phyloP scores from a whole-genome alignment of 2,329 filamentous ascomycete species.

The Arthrobotrys megalospora region DNA sequence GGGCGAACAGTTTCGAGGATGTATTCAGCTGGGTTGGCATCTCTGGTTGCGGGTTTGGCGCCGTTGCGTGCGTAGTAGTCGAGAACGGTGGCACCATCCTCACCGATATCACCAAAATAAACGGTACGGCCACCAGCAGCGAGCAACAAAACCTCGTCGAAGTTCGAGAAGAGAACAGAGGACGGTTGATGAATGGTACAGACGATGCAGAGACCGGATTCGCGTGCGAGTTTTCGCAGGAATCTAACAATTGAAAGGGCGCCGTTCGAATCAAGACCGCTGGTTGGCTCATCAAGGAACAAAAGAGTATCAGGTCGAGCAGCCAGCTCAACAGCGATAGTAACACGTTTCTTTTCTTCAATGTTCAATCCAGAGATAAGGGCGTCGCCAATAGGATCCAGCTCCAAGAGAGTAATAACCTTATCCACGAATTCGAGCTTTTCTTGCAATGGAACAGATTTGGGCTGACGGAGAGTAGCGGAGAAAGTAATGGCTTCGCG shows the following conservation, averaged over 20 bases:
- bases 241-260: conserved; percentile 79
- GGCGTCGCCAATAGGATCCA: conserved; percentile 78
- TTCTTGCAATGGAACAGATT: conserved; percentile 72
- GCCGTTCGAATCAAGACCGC: conserved; percentile 78
- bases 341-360: conserved; percentile 80
- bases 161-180: conserved; percentile 78
- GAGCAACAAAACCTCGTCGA: conserved; percentile 80
- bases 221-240: conserved; percentile 76
- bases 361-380: conserved; percentile 76
- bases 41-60: conserved; percentile 56
- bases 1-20: conserved; percentile 69
- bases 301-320: conserved; percentile 78
- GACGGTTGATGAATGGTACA: conserved; percentile 83
- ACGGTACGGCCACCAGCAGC: conserved; percentile 79
- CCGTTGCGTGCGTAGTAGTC: conserved; percentile 74
- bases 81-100: conserved; percentile 76
- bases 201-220: conserved; percentile 78
- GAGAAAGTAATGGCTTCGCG: conserved; percentile 80
- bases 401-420: conserved; percentile 77
- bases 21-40: conserved; percentile 70
- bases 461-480: conserved; percentile 76
- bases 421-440: conserved; percentile 78
- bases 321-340: conserved; percentile 81
- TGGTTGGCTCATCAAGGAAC: conserved; percentile 81
- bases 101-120: conserved; percentile 80